Evolutionary conservation across 495 filamentous ascomycete species (phyloP).

Genomic region (Penicillium longicatenatum): DNA sequence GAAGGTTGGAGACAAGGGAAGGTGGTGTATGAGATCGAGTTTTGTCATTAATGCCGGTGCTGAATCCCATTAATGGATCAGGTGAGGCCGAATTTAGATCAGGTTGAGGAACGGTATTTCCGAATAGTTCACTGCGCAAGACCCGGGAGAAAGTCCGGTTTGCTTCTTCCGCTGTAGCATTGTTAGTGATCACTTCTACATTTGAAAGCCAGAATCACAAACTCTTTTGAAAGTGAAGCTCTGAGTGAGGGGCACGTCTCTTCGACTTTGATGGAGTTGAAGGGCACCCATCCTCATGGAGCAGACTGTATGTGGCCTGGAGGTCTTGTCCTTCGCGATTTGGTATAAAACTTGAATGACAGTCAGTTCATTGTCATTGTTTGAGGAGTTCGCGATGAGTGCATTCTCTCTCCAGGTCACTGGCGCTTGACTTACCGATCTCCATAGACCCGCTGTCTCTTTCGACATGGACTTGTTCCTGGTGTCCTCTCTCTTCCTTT

Average conservation of each 20-base stretch:
- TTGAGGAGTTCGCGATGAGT: neutral
- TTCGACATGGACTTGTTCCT: slow-evolving; percentile 77
- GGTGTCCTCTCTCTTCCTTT: slow-evolving; percentile 68
- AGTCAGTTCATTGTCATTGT: neutral
- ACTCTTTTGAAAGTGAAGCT: slow-evolving; percentile 94
- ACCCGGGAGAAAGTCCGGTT: slow-evolving; percentile 90
- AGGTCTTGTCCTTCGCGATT: slow-evolving; percentile 92
- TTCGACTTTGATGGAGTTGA: slow-evolving; percentile 84
- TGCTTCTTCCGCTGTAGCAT: slow-evolving; percentile 78
- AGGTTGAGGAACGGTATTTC: slow-evolving; percentile 80
- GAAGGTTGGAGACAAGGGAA: slow-evolving; percentile 60
- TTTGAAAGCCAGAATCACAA: slow-evolving; percentile 33
- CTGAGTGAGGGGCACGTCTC: slow-evolving; percentile 82
- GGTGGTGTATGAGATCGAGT: slow-evolving; percentile 82
- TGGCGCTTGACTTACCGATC: slow-evolving; percentile 61
- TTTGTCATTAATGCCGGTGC: slow-evolving; percentile 62
- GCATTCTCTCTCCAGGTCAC: neutral
- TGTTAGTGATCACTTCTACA: slow-evolving; percentile 39
- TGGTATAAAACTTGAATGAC: slow-evolving; percentile 77
- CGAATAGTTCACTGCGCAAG: slow-evolving; percentile 87
- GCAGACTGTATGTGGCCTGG: slow-evolving; percentile 83
- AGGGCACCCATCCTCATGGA: slow-evolving; percentile 89
- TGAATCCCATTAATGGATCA: slow-evolving; percentile 60
- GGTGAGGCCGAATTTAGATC: slow-evolving; percentile 67
- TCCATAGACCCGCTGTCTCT: slow-evolving; percentile 82